phyloP scores from a whole-genome alignment of 2,329 filamentous ascomycete species.

The Fusarium neocosmosporiellum region DNA sequence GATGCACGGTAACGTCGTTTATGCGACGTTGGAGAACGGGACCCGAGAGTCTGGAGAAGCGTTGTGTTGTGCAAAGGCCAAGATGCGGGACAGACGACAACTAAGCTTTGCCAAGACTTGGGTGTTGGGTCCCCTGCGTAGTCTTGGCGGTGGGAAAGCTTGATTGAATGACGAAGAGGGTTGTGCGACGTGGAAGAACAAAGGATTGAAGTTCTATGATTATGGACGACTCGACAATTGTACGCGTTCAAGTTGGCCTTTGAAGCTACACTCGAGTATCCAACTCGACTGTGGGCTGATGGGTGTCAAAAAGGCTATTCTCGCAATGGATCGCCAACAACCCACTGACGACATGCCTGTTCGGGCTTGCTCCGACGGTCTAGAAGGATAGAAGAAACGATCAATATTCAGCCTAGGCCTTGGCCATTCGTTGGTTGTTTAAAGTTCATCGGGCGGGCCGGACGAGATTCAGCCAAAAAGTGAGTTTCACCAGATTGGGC shows the following conservation, averaged over 20 bases:
- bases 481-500: background rate
- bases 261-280: background rate
- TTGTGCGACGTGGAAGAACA: slow-evolving; percentile 19
- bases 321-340: background rate
- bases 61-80: slow-evolving; percentile 28
- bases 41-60: slow-evolving; percentile 37
- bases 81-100: slow-evolving; percentile 26
- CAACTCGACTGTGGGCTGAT: background rate
- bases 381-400: background rate
- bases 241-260: background rate
- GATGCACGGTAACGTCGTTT: slow-evolving; percentile 2
- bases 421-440: background rate
- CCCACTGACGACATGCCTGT: background rate
- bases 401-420: background rate
- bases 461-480: slow-evolving; percentile 8
- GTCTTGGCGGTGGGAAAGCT: slow-evolving; percentile 42
- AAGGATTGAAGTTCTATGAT: background rate
- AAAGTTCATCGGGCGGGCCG: slow-evolving; percentile 10
- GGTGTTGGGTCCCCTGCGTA: slow-evolving; percentile 17
- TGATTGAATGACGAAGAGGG: slow-evolving; percentile 19
- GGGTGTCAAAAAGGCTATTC: background rate
- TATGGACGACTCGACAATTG: background rate
- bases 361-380: background rate
- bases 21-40: background rate
- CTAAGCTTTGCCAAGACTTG: slow-evolving; percentile 49